Evolutionary conservation across 176 grass and related monocot genomes (phyloP).

Genomic region (Secale cereale): DNA sequence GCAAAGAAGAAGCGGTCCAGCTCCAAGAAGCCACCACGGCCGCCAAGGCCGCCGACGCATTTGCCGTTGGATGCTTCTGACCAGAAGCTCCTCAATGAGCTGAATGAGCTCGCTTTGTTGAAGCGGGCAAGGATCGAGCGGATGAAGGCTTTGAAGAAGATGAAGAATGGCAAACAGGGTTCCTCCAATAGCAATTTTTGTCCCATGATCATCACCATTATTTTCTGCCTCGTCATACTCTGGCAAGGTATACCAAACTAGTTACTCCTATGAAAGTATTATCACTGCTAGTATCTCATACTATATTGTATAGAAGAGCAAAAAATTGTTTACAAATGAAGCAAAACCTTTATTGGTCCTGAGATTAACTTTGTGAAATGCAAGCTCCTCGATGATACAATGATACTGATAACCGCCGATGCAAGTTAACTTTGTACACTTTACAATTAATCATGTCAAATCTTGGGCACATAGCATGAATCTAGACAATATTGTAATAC

Average conservation of each 20-base stretch:
- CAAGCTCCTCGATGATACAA: not conserved
- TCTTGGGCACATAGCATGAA: not conserved
- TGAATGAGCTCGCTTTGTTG: conserved; percentile 70
- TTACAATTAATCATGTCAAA: not conserved
- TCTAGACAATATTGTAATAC: not conserved
- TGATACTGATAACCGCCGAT: not conserved
- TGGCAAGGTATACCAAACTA: conserved; percentile 87
- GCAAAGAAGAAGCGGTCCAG: conserved; percentile 73
- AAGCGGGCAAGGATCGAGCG: conserved; percentile 89
- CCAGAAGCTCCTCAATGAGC: conserved; percentile 79
- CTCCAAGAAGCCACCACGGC: conserved; percentile 70
- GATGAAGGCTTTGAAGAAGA: conserved; percentile 93
- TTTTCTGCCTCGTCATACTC: conserved; percentile 92
- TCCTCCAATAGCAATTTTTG: conserved; percentile 49
- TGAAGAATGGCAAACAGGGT: conserved; percentile 71
- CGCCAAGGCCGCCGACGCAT: conserved; percentile 58
- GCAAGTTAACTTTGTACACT: not conserved
- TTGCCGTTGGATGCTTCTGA: conserved; percentile 63
- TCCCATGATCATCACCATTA: conserved; percentile 72
- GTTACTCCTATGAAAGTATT: not conserved
- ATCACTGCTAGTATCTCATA: not conserved
- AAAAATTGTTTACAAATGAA: not conserved
- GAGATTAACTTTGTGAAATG: not conserved
- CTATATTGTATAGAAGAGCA: not conserved
- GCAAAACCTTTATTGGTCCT: not conserved